Evolutionary conservation across 139 green algal species (phyloP), one percentile per base, ranked within the genome.

Genomic region (Parachlorella kessleri): DNA sequence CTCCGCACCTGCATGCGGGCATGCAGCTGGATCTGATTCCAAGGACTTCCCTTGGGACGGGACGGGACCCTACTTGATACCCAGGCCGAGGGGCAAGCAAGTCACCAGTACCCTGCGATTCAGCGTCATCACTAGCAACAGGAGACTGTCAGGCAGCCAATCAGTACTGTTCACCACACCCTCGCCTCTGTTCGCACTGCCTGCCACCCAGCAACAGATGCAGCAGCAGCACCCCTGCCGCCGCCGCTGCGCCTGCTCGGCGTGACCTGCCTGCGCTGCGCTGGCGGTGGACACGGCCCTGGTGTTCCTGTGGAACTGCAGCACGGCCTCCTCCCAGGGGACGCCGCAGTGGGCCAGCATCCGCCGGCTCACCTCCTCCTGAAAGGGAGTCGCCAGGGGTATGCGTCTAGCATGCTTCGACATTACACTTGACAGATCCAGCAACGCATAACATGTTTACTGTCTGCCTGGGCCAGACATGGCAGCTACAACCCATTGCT

Each of bases 1-100:
- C 91, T 77, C 0, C 92, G 82, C n/a, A 95, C 91, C 90, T 95
- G 83, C 70, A 80, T 3, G n/a, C n/a, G n/a, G n/a, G n/a, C n/a
- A n/a, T n/a, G n/a, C n/a, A n/a, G n/a, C n/a, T n/a, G n/a, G n/a
- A n/a, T n/a, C n/a, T n/a, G n/a, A n/a, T n/a, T n/a, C n/a, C n/a
- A n/a, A n/a, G n/a, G n/a, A n/a, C n/a, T n/a, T n/a, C n/a, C n/a
- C n/a, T n/a, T n/a, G n/a, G n/a, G n/a, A n/a, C n/a, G n/a, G n/a
- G n/a, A n/a, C n/a, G n/a, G n/a, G n/a, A n/a, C n/a, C n/a, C n/a
- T n/a, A n/a, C n/a, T n/a, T n/a, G n/a, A n/a, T n/a, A n/a, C n/a
- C n/a, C n/a, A n/a, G n/a, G n/a, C n/a, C n/a, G n/a, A n/a, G n/a
- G n/a, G n/a, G n/a, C n/a, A n/a, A n/a, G n/a, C n/a, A n/a, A n/a